Percentiles rank a stretch among this genome's conserved stretches.
phyloP scores from a whole-genome alignment of 177 flowering plant species.

The Vitis hybrid region DNA sequence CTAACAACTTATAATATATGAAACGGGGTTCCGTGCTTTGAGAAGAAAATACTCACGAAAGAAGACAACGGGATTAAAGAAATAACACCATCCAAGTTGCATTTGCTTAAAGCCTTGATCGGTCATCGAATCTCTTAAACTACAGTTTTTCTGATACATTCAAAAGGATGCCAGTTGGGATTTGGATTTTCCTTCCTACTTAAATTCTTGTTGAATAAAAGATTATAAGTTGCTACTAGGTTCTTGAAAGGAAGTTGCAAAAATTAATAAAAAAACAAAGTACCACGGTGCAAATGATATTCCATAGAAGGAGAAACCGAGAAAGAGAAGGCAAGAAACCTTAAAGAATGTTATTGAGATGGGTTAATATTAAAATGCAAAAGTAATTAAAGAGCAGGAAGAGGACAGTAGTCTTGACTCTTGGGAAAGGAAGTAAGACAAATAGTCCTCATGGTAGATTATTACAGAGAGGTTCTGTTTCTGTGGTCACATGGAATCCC shows the following conservation, averaged over 20 bases:
- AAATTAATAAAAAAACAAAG: neutral
- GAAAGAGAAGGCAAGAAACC: slow-evolving; percentile 14
- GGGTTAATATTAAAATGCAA: neutral
- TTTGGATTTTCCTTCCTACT: neutral
- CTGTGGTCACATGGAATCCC: slow-evolving; percentile 56
- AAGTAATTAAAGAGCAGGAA: neutral
- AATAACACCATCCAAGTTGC: slow-evolving; percentile 16
- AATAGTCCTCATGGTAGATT: slow-evolving; percentile 30
- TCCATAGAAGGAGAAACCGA: slow-evolving; percentile 16
- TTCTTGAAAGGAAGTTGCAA: neutral
- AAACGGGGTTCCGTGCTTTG: neutral
- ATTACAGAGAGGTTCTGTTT: slow-evolving; percentile 32
- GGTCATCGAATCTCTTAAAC: slow-evolving; percentile 30
- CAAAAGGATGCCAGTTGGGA: slow-evolving; percentile 32
- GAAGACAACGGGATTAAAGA: neutral
- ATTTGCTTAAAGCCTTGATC: slow-evolving; percentile 1
- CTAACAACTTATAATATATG: too few species aligned
- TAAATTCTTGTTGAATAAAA: neutral
- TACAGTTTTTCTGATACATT: slow-evolving; percentile 19
- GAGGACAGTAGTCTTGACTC: slow-evolving; percentile 10
- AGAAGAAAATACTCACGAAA: neutral
- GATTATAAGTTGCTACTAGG: neutral
- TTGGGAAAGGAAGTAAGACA: slow-evolving; percentile 31
- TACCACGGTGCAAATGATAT: slow-evolving; percentile 2
- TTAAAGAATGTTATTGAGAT: slow-evolving; percentile 24